Evolutionary conservation across 2,329 filamentous ascomycete species (phyloP), one percentile per base, ranked within the genome.

Genomic region (Ophiostoma populinum): DNA sequence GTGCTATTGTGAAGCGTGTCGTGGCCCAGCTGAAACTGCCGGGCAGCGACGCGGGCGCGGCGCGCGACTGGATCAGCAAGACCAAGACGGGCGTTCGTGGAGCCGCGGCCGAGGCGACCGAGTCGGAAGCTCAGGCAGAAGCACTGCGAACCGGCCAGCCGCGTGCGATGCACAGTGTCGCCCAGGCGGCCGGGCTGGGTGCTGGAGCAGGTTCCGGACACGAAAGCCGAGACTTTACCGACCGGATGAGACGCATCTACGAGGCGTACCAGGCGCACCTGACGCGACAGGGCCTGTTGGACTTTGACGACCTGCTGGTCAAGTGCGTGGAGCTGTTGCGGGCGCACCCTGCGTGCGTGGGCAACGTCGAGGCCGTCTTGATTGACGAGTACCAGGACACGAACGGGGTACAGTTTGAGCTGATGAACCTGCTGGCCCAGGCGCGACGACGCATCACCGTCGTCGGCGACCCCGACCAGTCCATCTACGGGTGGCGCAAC

Each of bases 301-400:
- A 98, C 54, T 98, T 92, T 47, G 90, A 98, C 47, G 90, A 98
- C 51, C 65, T 98, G 16, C 66, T 98, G 5, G 63, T 93, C 11
- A 72, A 75, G 45, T 93, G 86, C 44, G 77, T 80, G 7, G 74
- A 92, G 40, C 65, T 98, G 9, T 65, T 98, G 15, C 67, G 65
- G 40, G 60, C 64, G 15, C 69, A 80, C 44, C 82, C 86, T 1
- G 62, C 70, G 11, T 94, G 86, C 47, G 86, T 94, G 3, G 76
- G 76, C 11, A 94, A 93, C 46, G 75, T 98, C 13, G 75, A 94
- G 53, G 73, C 82, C 0, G 85, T 95, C 6, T 64, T 98, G 30
- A 92, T 98, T 42, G 87, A 98, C 51, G 87, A 98, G 51, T 98
- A 94, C 43, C 87, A 98, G 55, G 87, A 98, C 55, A 95, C 87